A percentile compares a stretch with the other conserved stretches of the same genome.
These are phyloP conservation scores for Ascochyta koolunga DNA, from an alignment of 2,329 filamentous ascomycete genomes.

Conservation along the genomic window DNA sequence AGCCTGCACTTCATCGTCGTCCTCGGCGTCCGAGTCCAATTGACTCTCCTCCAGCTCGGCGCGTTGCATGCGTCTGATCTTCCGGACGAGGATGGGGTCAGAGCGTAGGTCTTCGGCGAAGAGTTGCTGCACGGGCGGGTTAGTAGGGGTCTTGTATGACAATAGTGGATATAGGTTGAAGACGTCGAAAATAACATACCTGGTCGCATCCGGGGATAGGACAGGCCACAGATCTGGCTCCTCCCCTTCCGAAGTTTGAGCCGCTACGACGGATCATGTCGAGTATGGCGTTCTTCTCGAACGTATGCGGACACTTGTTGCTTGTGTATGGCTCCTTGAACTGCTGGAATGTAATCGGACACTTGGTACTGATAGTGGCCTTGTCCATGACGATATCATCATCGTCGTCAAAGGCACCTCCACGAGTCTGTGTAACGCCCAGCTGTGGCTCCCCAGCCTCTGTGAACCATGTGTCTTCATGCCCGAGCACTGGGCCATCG, in stretches of 20 bases:
- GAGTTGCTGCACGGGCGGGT: slow-evolving; percentile 33
- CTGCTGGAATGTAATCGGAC: slow-evolving; percentile 69
- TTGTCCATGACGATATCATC: slow-evolving; percentile 72
- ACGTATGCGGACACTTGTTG: slow-evolving; percentile 72
- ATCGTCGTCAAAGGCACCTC: slow-evolving; percentile 55
- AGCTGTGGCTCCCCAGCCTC: slow-evolving; percentile 53
- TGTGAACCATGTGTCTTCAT: slow-evolving; percentile 68
- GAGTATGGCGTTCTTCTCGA: slow-evolving; percentile 69
- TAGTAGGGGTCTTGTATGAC: background rate
- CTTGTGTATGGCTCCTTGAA: slow-evolving; percentile 72
- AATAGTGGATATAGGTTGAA: background rate
- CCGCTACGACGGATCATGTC: slow-evolving; percentile 54
- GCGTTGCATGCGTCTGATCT: slow-evolving; percentile 46
- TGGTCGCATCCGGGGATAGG: slow-evolving; percentile 69
- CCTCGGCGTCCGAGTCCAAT: slow-evolving; percentile 38
- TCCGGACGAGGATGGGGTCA: slow-evolving; percentile 44
- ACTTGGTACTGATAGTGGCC: slow-evolving; percentile 69
- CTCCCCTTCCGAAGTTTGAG: slow-evolving; percentile 24
- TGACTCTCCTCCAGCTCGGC: slow-evolving; percentile 31
- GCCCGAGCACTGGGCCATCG: slow-evolving; percentile 59
- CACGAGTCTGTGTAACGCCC: slow-evolving; percentile 46
- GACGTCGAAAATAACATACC: slow-evolving; percentile 28
- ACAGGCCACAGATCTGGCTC: slow-evolving; percentile 58
- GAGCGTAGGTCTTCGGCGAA: slow-evolving; percentile 34
- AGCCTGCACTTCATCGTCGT: slow-evolving; percentile 10